A percentile compares a stretch with the other conserved stretches of the same genome.
Conservation (phyloP, 306 rosid species). For the Prunus kanzakura region DNA sequence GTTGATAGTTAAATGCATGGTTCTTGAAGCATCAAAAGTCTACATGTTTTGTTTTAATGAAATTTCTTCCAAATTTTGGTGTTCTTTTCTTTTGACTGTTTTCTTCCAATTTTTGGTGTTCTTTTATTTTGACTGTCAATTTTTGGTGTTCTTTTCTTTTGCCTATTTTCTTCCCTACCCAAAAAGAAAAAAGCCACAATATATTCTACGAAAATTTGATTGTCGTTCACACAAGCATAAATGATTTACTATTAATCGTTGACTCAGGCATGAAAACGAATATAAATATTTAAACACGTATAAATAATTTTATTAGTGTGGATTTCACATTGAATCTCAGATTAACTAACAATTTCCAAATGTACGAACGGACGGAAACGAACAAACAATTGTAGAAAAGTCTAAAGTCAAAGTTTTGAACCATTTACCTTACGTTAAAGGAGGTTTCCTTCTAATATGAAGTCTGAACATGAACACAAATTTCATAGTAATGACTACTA, state of each 20-base stretch:
- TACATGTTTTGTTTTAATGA: background rate
- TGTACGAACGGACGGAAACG: background rate
- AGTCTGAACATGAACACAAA: background rate
- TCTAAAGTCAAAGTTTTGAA: background rate
- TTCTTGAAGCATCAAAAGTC: no score
- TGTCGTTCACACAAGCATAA: background rate
- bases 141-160: background rate
- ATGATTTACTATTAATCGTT: no score
- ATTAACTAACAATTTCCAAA: background rate
- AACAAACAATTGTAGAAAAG: background rate
- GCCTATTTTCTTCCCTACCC: background rate
- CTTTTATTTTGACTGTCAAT: no score
- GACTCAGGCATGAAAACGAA: no score
- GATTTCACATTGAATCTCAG: background rate
- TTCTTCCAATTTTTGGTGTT: background rate
- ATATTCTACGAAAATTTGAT: background rate
- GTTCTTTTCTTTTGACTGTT: no score
- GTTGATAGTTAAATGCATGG: background rate
- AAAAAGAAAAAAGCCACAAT: no score
- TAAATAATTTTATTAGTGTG: no score
- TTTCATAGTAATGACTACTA: background rate
- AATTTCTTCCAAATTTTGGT: background rate
- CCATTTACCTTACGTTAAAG: background rate
- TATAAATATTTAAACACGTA: no score
- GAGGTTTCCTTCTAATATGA: background rate